phyloP scores from a whole-genome alignment of 352 stramenopile genomes.

The Phytophthora brassicae region DNA sequence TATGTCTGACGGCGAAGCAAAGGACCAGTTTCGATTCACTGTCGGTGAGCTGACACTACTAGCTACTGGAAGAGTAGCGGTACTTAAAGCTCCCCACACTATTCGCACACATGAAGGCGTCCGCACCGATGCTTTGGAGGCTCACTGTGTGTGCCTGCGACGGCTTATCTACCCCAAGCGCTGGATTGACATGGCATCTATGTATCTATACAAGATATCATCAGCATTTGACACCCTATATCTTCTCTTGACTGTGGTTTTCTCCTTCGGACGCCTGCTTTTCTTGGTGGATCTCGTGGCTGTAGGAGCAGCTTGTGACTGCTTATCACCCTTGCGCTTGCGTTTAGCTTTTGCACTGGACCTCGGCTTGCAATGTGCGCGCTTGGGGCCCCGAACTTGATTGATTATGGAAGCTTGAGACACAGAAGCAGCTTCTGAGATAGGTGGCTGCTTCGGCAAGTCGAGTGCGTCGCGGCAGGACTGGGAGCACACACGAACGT shows the following conservation, averaged over 20 bases:
- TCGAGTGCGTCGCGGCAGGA: not conserved
- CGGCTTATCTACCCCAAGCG: not conserved
- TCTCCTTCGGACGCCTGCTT: no score
- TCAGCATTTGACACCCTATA: not conserved
- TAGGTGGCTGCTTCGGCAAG: not conserved
- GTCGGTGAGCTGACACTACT: not conserved
- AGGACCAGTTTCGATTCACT: slow-evolving; percentile 16
- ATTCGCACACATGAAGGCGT: slow-evolving; percentile 5
- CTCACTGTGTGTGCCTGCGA: not conserved
- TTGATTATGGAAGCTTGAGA: not conserved
- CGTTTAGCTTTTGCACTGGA: no score
- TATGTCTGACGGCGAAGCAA: slow-evolving; percentile 5
- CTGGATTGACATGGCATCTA: slow-evolving; percentile 18
- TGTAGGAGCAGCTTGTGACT: no score
- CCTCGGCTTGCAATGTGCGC: not conserved
- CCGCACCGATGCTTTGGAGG: not conserved
- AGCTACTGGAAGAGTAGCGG: no score
- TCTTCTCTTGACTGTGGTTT: no score
- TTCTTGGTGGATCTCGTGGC: no score
- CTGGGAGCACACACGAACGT: not conserved
- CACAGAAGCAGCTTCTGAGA: not conserved
- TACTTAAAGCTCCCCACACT: not conserved
- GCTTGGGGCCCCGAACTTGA: not conserved
- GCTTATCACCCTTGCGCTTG: not conserved
- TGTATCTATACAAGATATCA: slow-evolving; percentile 11